Evolutionary conservation across 2,329 filamentous ascomycete species (phyloP), one percentile per base, ranked within the genome.

Genomic region (Lojkania enalia): DNA sequence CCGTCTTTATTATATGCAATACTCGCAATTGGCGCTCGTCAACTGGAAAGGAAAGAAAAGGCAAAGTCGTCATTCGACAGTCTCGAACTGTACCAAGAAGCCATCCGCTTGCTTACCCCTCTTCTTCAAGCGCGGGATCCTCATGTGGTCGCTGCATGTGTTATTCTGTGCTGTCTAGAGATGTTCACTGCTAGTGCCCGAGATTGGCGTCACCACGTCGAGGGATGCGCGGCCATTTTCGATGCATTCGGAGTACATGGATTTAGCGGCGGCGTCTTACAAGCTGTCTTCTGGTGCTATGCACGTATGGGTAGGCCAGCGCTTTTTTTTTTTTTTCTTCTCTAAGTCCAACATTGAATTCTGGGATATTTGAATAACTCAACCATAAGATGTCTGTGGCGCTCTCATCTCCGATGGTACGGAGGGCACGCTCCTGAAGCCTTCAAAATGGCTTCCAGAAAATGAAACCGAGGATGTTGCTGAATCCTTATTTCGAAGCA

Each of bases 221-320:
- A 80, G 47, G 77, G 77, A 0, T 80, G 77, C 48, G 76, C 77
- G 3, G 74, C 71, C 39, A 60, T 80, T 0, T 74, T 80, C 50
- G 71, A 77, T 50, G 73, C 77, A 0, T 72, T 75, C 2, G 75
- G 73, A 1, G 77, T 79, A 30, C 74, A 78, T 49, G 77, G 77
- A 0, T 77, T 79, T 46, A 73, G 72, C 0, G 76, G 75, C 0
- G 75, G 75, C 2, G 66, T 77, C 2, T 69, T 77, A 13, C 73
- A 79, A 52, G 76, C 77, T 1, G 59, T 80, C 0, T 80, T 80
- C 46, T 80, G 77, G 77, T 78, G 75, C 43, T 80, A 79, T 59
- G 77, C 76, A 0, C 70, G 77, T 5, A 80, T 80, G 77, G 76
- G 67, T 71, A 45, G 36, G 52, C 47, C 3, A 21, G 23, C 5